phyloP scores from a whole-genome alignment of 352 stramenopile species.

The Halophytophthora batemanensis region DNA sequence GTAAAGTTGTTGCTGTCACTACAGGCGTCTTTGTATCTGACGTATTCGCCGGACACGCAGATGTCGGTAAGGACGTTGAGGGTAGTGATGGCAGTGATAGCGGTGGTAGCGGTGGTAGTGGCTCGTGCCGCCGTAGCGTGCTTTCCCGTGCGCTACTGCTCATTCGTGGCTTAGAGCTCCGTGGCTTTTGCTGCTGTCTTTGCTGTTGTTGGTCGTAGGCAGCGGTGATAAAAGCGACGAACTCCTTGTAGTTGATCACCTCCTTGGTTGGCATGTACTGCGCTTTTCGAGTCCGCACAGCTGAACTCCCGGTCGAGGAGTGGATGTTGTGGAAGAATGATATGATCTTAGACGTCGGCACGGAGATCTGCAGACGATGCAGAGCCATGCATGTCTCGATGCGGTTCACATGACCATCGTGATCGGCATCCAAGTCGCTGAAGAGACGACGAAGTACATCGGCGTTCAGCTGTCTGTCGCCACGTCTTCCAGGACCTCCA shows the following conservation, averaged over 20 bases:
- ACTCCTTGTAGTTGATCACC: slow-evolving; percentile 78
- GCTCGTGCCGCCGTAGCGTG: slow-evolving; percentile 1
- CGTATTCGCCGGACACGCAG: slow-evolving; percentile 7
- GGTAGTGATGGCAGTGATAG: slow-evolving; percentile 1
- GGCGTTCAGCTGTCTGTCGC: slow-evolving; percentile 28
- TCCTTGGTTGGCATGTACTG: slow-evolving; percentile 40
- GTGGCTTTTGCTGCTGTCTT: slow-evolving; percentile 1
- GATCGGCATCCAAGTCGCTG: slow-evolving; percentile 64
- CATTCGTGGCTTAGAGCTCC: neutral
- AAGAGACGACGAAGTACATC: slow-evolving; percentile 77
- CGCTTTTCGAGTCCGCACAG: neutral
- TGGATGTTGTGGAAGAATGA: slow-evolving; percentile 68
- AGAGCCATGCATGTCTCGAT: slow-evolving; percentile 73
- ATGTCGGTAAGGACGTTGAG: slow-evolving; percentile 26
- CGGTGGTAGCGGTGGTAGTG: neutral
- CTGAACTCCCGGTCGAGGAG: slow-evolving; percentile 1
- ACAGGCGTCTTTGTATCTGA: neutral
- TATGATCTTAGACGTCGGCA: slow-evolving; percentile 53
- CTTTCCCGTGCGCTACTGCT: neutral
- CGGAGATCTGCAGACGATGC: slow-evolving; percentile 62
- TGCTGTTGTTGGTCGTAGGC: slow-evolving; percentile 37
- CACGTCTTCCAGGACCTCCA: slow-evolving; percentile 7
- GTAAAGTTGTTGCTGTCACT: neutral
- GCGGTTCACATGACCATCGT: slow-evolving; percentile 65
- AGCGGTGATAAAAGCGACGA: slow-evolving; percentile 65